phyloP scores from a whole-genome alignment of 2,329 filamentous ascomycete genomes.

The Verticillium albo-atrum region DNA sequence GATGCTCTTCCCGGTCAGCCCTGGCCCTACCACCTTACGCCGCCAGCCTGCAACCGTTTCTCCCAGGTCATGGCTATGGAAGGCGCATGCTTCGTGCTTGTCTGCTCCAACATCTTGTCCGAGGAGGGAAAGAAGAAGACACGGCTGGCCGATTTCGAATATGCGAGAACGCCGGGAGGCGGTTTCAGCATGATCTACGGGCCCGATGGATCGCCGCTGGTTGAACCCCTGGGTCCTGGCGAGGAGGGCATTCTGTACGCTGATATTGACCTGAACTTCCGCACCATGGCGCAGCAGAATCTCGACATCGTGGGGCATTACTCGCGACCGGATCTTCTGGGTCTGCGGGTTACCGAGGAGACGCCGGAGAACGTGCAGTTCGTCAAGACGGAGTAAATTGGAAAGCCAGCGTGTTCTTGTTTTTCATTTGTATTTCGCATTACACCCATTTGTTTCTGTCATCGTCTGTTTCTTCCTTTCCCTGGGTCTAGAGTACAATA shows the following conservation, averaged over 20 bases:
- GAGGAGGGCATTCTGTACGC: constrained; percentile 31
- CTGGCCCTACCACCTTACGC: constrained; percentile 30
- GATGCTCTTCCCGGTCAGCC: constrained; percentile 26
- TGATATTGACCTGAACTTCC: constrained; percentile 25
- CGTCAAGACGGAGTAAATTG: neutral
- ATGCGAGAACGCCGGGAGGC: constrained; percentile 14
- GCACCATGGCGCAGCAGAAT: constrained; percentile 8
- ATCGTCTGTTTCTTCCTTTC: too few species aligned
- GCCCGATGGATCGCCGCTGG: constrained; percentile 21
- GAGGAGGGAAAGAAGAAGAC: constrained; percentile 25
- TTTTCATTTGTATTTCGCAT: neutral
- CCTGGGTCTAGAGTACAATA: too few species aligned
- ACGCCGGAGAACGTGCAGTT: constrained; percentile 1
- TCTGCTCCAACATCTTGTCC: constrained; percentile 33
- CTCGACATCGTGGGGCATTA: constrained; percentile 22
- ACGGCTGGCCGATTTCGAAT: constrained; percentile 11
- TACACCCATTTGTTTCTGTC: too few species aligned
- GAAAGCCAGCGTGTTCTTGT: neutral
- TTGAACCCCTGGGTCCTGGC: constrained; percentile 17
- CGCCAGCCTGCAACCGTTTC: constrained; percentile 28
- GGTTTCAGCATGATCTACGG: constrained; percentile 26
- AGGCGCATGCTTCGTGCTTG: constrained; percentile 35
- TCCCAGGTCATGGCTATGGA: constrained; percentile 39
- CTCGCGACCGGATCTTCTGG: constrained; percentile 32
- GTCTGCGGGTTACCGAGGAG: constrained; percentile 6